Conservation (phyloP, 352 stramenopile genomes). For the Globisporangium paroecandrum region DNA sequence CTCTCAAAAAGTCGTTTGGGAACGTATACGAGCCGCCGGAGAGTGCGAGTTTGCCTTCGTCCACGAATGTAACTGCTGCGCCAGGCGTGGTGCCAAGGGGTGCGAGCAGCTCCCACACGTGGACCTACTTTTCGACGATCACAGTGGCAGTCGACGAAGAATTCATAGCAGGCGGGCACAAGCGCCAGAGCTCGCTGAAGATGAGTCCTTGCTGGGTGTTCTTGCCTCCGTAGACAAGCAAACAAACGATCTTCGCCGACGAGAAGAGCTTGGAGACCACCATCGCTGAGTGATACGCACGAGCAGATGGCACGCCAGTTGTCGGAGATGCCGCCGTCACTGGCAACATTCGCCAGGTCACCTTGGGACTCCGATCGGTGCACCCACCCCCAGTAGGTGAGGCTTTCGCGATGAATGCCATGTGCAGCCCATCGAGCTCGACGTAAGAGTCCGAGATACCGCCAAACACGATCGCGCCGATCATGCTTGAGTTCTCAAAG, state of each 20-base stretch:
- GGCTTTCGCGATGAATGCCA: slow-evolving; percentile 41
- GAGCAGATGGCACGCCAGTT: slow-evolving; percentile 21
- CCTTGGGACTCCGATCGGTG: slow-evolving; percentile 22
- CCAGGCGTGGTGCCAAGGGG: slow-evolving; percentile 47
- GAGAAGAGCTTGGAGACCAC: slow-evolving; percentile 37
- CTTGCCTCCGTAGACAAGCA: slow-evolving; percentile 63
- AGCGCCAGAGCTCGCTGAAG: slow-evolving; percentile 67
- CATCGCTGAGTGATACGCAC: slow-evolving; percentile 46
- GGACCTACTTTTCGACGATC: slow-evolving; percentile 37
- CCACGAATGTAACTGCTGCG: slow-evolving; percentile 46
- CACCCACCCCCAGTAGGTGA: slow-evolving; percentile 19
- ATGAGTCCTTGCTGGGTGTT: slow-evolving; percentile 39
- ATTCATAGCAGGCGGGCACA: slow-evolving; percentile 34
- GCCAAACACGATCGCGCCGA: slow-evolving; percentile 45
- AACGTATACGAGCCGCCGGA: slow-evolving; percentile 70
- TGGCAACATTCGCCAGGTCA: slow-evolving; percentile 39
- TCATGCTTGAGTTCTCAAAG: slow-evolving; percentile 41
- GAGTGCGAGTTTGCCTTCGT: slow-evolving; percentile 57
- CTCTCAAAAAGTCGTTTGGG: slow-evolving; percentile 66
- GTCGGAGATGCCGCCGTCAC: slow-evolving; percentile 10
- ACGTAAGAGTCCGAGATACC: slow-evolving; percentile 45
- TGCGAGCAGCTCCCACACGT: slow-evolving; percentile 52
- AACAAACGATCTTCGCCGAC: slow-evolving; percentile 27
- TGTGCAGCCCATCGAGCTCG: slow-evolving; percentile 37
- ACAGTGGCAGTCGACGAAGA: not conserved